Conservation (phyloP, 2,329 filamentous ascomycete species). For the Didymella exigua region DNA sequence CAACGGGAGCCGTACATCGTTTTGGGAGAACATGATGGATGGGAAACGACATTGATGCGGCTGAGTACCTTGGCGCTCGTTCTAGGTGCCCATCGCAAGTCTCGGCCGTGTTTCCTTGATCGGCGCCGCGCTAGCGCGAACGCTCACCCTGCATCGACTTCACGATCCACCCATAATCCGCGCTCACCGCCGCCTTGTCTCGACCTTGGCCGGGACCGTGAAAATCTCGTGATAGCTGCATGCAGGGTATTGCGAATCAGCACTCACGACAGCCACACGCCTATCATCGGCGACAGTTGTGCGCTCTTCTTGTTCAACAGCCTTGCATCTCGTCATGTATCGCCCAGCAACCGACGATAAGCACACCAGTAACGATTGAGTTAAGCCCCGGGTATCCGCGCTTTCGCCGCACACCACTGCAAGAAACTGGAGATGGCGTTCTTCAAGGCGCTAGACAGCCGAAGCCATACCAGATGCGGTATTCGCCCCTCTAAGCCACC, state of each 20-base stretch:
- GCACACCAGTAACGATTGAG: slow-evolving; percentile 13
- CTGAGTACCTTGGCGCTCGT: neutral
- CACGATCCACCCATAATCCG: neutral
- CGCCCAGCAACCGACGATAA: slow-evolving; percentile 3
- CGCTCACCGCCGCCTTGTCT: slow-evolving; percentile 1
- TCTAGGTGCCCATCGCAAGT: neutral
- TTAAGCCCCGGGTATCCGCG: slow-evolving; percentile 15
- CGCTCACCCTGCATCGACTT: slow-evolving; percentile 9
- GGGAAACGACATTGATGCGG: neutral
- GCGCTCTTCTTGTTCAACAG: neutral
- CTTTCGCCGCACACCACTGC: slow-evolving; percentile 12
- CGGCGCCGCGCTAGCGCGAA: slow-evolving; percentile 5
- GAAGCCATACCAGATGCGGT: slow-evolving; percentile 10
- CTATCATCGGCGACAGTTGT: slow-evolving; percentile 3
- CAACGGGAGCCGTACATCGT: no score
- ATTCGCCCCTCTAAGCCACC: slow-evolving; percentile 18
- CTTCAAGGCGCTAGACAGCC: slow-evolving; percentile 16
- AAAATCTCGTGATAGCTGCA: neutral
- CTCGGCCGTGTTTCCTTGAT: slow-evolving; percentile 8
- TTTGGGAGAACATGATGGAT: no score
- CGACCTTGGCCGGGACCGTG: neutral
- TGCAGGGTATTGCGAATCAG: neutral
- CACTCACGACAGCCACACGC: neutral
- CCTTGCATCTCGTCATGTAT: neutral
- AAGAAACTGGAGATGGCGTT: slow-evolving; percentile 10